Evolutionary conservation across 352 stramenopile species (phyloP).

Genomic region (Globisporangium takayamanum): DNA sequence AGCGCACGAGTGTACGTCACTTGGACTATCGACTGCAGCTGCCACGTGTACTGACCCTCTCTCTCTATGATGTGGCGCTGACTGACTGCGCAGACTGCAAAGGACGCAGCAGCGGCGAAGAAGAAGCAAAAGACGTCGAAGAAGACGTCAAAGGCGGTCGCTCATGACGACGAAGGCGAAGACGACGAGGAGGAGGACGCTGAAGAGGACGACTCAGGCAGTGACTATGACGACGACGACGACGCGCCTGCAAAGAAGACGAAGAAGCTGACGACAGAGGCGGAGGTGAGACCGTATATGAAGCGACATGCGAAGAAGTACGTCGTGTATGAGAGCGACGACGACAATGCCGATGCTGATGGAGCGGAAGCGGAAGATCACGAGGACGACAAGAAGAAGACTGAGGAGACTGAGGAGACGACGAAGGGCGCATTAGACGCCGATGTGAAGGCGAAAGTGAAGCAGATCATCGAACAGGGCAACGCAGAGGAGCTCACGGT

Average conservation of each 20-base stretch:
- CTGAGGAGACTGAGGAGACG: conserved; percentile 12
- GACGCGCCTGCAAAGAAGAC: conserved; percentile 8
- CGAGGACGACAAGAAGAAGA: neutral
- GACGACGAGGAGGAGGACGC: neutral
- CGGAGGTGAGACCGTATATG: neutral
- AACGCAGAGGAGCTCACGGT: conserved; percentile 77
- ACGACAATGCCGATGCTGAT: conserved; percentile 1
- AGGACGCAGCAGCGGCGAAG: conserved; percentile 19
- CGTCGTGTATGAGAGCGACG: conserved; percentile 17
- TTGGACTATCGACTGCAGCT: too few relatives aligned
- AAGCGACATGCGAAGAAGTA: neutral
- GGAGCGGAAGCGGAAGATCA: neutral
- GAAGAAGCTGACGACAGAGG: neutral
- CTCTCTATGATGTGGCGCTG: neutral
- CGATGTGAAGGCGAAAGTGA: conserved; percentile 56
- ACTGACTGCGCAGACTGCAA: conserved; percentile 7
- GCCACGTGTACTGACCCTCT: neutral
- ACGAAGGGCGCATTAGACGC: conserved; percentile 22
- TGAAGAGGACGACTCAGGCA: neutral
- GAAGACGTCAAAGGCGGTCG: conserved; percentile 12
- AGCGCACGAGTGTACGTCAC: conserved; percentile 27
- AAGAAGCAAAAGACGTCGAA: conserved; percentile 43
- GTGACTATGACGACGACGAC: conserved; percentile 1
- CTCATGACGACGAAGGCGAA: conserved; percentile 18
- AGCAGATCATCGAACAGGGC: conserved; percentile 73